Evolutionary conservation across 805 yeast species (phyloP).

Genomic region (Nakazawaea siamensis): DNA sequence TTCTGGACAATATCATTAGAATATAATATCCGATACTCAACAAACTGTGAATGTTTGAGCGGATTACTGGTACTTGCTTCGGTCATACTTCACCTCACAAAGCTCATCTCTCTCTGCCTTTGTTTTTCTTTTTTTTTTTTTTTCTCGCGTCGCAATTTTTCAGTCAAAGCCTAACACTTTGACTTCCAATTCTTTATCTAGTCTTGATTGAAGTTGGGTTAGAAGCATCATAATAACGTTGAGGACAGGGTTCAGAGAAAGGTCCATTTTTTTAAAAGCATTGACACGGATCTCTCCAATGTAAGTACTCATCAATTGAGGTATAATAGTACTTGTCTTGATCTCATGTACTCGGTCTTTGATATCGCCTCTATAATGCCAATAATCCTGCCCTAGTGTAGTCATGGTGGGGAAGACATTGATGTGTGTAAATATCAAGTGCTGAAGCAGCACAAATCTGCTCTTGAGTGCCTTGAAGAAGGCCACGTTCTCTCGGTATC

Average conservation of each 20-base stretch:
- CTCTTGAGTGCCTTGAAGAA: constrained; percentile 1
- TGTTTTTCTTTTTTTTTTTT: background rate
- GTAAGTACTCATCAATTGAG: constrained; percentile 1
- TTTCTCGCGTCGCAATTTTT: background rate
- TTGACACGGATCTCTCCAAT: background rate
- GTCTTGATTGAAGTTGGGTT: background rate
- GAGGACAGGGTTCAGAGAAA: constrained; percentile 4
- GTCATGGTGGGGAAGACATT: background rate
- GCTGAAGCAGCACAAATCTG: constrained; percentile 1
- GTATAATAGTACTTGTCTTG: constrained; percentile 1
- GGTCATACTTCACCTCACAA: background rate
- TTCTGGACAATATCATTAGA: constrained; percentile 37
- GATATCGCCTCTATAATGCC: background rate
- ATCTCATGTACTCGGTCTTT: background rate
- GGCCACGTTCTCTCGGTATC: constrained; percentile 2
- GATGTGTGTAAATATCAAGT: constrained; percentile 1
- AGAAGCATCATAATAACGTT: background rate
- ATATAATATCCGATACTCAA: constrained; percentile 38
- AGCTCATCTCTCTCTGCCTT: background rate
- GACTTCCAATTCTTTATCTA: constrained; percentile 4
- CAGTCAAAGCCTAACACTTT: constrained; percentile 2
- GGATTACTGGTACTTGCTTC: constrained; percentile 3
- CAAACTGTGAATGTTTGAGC: constrained; percentile 29
- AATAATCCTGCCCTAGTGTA: background rate
- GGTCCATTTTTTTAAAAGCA: constrained; percentile 2